Conservation (phyloP, 352 stramenopile species). For the Phytophthora pini region DNA sequence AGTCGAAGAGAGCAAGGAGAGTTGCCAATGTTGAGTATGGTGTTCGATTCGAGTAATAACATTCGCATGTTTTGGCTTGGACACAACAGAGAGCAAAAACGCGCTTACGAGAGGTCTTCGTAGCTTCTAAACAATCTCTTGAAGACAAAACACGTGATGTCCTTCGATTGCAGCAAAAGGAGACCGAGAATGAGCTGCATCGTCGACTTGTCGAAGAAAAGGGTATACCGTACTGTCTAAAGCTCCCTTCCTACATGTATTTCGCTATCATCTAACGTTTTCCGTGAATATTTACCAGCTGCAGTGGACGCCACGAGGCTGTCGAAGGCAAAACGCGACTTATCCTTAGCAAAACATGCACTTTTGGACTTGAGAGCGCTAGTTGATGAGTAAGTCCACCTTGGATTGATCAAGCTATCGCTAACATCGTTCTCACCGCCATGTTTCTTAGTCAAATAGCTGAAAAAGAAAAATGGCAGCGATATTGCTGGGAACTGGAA, state of each 20-base stretch:
- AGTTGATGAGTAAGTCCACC: slow-evolving; percentile 61
- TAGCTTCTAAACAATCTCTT: slow-evolving; percentile 49
- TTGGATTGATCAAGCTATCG: not conserved
- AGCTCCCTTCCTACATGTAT: not conserved
- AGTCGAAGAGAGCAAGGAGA: slow-evolving; percentile 60
- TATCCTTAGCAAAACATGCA: slow-evolving; percentile 40
- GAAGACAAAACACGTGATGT: slow-evolving; percentile 57
- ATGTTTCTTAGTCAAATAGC: slow-evolving; percentile 54
- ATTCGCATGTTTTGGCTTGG: not conserved
- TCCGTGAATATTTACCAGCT: slow-evolving; percentile 15
- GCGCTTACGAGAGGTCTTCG: slow-evolving; percentile 61
- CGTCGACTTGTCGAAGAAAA: slow-evolving; percentile 40
- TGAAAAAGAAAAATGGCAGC: slow-evolving; percentile 82
- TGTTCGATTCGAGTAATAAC: not conserved
- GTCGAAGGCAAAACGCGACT: slow-evolving; percentile 39
- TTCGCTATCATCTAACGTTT: not conserved
- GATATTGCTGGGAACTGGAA: slow-evolving; percentile 80
- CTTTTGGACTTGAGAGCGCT: slow-evolving; percentile 60
- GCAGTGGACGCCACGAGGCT: slow-evolving; percentile 27
- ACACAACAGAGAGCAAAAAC: slow-evolving; percentile 49
- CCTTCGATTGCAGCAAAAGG: slow-evolving; percentile 40
- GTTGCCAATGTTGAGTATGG: not conserved
- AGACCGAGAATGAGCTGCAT: slow-evolving; percentile 34
- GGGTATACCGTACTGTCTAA: slow-evolving; percentile 20
- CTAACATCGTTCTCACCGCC: not conserved